Percentiles rank a stretch among this genome's conserved stretches.
Evolutionary conservation across 2,329 filamentous ascomycete genomes (phyloP).

Genomic region (Basipetospora chlamydospora): DNA sequence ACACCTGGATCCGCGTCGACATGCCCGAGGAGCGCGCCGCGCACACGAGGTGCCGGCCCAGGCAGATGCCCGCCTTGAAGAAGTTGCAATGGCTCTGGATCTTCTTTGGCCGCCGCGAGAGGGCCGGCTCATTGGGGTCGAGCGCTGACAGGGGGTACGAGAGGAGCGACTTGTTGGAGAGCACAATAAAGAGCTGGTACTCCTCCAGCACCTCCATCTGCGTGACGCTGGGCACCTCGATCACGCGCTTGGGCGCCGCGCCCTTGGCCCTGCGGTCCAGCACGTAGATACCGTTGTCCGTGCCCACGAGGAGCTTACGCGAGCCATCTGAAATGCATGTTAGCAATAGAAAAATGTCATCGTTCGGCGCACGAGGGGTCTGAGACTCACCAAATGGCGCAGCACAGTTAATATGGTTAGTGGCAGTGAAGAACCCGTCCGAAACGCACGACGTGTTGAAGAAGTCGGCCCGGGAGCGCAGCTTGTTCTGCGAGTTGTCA

Average conservation of each 20-base stretch:
- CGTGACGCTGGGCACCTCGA: conserved; percentile 77
- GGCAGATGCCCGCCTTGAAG: conserved; percentile 92
- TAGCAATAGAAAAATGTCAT: conserved; percentile 6
- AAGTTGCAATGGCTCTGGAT: conserved; percentile 97
- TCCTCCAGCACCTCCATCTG: conserved; percentile 95
- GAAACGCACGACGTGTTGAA: conserved; percentile 60
- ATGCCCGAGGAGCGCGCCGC: conserved; percentile 89
- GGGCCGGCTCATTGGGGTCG: conserved; percentile 66
- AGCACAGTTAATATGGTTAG: conserved; percentile 86
- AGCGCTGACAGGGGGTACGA: conserved; percentile 81
- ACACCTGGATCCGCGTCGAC: conserved; percentile 97
- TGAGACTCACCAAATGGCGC: conserved; percentile 64
- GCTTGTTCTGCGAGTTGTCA: conserved; percentile 72
- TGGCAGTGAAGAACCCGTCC: conserved; percentile 41
- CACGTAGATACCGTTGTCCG: conserved; percentile 84
- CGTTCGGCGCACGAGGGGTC: conserved; percentile 5
- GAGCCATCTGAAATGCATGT: conserved; percentile 56
- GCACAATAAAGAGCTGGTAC: conserved; percentile 77
- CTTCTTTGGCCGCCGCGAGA: conserved; percentile 81
- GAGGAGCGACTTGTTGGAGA: conserved; percentile 84
- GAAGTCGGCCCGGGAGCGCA: conserved; percentile 80
- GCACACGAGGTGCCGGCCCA: conserved; percentile 87
- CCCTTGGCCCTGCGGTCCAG: conserved; percentile 85
- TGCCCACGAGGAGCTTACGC: conserved; percentile 85
- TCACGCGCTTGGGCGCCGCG: conserved; percentile 61